Evolutionary conservation across 2,329 filamentous ascomycete genomes (phyloP), one percentile per base, ranked within the genome.

Genomic region (Grosmannia clavigera): DNA sequence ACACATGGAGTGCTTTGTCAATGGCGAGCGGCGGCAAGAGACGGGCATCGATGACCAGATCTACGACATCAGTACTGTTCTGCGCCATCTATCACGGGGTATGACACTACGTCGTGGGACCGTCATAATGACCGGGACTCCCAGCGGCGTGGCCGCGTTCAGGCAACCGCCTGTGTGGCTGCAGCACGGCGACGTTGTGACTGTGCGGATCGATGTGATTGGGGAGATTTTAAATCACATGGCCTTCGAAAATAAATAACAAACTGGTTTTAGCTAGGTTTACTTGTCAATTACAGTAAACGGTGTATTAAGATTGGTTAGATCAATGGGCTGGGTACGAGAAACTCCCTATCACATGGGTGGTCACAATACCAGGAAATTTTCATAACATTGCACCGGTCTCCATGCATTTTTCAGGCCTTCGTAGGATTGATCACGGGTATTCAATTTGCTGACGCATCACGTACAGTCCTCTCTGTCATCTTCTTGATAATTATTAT

Each of bases 1-100:
- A 33, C 62, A 66, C 3, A 63, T 79, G 46, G 53, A 63, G 29
- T 71, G 68, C 2, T 64, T 51, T n/a, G 73, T 80, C 11, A 80
- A 81, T 61, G 74, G 75, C 0, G 70, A 79, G 60, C 61, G 72
- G 33, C 68, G 76, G 11, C 78, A 80, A 62, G 65, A 75, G 48
- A 70, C 70, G 2, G 75, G 71, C 0, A 73, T 71, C 0, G 68
- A 72, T 5, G 71, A 79, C 57, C 66, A 81, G 57, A 76, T 80
- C 58, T 77, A 76, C 64, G 68, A 67, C 12, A 68, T 77, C 10
- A 67, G 70, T 1, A 68, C 66, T 4, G 64, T 79, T 7, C 69
- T 79, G 35, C 68, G 69, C 43, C 73, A 73, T 3, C 65, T 76
- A 12, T 74, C 71, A 10, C 70, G 67, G 58, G 75, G 72, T 1